Base-by-base conservation (phyloP, 192 early-diverging fungal species). In the Gamsiella multidivaricata region DNA sequence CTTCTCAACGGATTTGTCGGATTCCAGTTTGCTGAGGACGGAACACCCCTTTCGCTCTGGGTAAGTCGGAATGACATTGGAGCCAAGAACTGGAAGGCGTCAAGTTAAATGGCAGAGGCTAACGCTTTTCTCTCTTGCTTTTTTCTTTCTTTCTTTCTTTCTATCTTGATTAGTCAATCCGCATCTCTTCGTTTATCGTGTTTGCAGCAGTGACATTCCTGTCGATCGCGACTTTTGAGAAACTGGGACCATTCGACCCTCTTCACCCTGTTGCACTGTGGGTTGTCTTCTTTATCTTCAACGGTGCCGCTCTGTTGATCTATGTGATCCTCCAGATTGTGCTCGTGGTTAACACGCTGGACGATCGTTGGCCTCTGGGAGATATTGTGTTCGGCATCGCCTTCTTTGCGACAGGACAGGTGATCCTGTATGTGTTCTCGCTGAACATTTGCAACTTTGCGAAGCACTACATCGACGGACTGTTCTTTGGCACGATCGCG, bases 21-120 rank as follows among this genome's bases (percentile, higher is more conserved):
- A 28, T 96, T 96, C 74, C 93, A 95, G 71, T 95, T 93, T 86
- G 87, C 90, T 25, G 94, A 96, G 81, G 94, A 96, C 65, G 94
- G 94, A 42, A 95, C 93, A 33, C 84, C 92, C 10, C 72, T 89
- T 18, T 96, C 94, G 5, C 88, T 96, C 65, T 96, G 94, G 94
- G 93, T 94, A 91, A 64, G 78, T 23, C 36, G n/a, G n/a, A n/a
- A 23, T 26, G 12, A 53, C 11, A 31, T 47, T 45, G 15, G 17
- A 17, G 37, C n/a, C 11, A 39, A 29, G 10, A 54, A 54, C 26
- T 18, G 10, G 20, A 54, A n/a, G n/a, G n/a, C n/a, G n/a, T n/a
- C n/a, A n/a, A n/a, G n/a, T n/a, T n/a, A n/a, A n/a, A n/a, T n/a
- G n/a, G n/a, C n/a, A n/a, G n/a, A n/a, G n/a, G n/a, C n/a, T n/a